Percentiles rank a stretch among this genome's conserved stretches.
phyloP scores from a whole-genome alignment of 2,329 filamentous ascomycete species.

The Bipolaris victoriae region DNA sequence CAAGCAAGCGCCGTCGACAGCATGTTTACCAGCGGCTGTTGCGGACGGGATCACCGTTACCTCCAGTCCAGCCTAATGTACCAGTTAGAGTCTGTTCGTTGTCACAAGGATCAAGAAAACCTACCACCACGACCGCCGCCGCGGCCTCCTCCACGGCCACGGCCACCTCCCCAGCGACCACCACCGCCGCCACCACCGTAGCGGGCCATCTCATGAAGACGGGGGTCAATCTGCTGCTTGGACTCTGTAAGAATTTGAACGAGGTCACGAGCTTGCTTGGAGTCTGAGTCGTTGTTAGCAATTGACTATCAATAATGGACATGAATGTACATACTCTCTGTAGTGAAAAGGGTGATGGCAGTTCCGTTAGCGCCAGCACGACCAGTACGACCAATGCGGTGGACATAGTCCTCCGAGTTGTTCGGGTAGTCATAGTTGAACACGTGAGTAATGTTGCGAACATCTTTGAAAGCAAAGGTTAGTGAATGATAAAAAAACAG shows the following conservation, averaged over 20 bases:
- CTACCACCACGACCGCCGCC: slow-evolving; percentile 61
- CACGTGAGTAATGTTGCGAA: slow-evolving; percentile 99
- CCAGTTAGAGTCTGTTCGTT: slow-evolving; percentile 23
- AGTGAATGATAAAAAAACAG: slow-evolving; percentile 65
- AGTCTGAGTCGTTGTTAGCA: slow-evolving; percentile 52
- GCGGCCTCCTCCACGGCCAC: slow-evolving; percentile 71
- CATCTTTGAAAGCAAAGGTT: slow-evolving; percentile 89
- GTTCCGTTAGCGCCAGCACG: slow-evolving; percentile 87
- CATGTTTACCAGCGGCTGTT: slow-evolving; percentile 50
- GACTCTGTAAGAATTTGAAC: slow-evolving; percentile 91
- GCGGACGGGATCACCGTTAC: slow-evolving; percentile 49
- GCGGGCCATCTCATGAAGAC: slow-evolving; percentile 93
- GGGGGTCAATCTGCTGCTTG: slow-evolving; percentile 97
- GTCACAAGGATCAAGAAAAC: slow-evolving; percentile 14
- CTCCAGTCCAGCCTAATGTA: slow-evolving; percentile 44
- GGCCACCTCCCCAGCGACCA: slow-evolving; percentile 69
- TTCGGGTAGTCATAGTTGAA: slow-evolving; percentile 99
- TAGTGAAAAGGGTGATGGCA: slow-evolving; percentile 97
- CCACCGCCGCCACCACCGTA: slow-evolving; percentile 85
- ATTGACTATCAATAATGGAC: background rate
- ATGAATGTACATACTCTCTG: slow-evolving; percentile 80
- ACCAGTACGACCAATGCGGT: slow-evolving; percentile 72
- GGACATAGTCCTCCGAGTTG: slow-evolving; percentile 76
- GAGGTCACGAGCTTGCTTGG: slow-evolving; percentile 85
- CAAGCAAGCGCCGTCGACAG: slow-evolving; percentile 4